Base-by-base conservation (phyloP, 495 filamentous ascomycete species). In the Podospora tetraspora region DNA sequence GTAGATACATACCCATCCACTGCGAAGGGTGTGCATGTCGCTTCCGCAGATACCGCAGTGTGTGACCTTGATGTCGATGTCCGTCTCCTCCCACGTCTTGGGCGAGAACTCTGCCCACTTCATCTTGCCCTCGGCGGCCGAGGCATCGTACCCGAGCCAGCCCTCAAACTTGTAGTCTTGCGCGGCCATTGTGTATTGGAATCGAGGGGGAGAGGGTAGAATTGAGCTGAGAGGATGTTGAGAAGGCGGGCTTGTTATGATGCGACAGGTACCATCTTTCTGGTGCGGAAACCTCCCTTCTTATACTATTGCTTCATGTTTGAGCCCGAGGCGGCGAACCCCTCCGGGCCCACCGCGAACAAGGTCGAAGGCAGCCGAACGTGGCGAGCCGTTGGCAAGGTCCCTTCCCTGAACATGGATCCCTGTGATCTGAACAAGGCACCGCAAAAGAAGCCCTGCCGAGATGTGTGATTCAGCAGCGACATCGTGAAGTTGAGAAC, bases 41-140 rank as follows among this genome's bases (percentile, higher is more conserved):
- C 84, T 84, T 32, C 91, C 92, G 78, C 93, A 96, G 72, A 97
- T 87, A 62, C 92, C 91, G 76, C 92, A 95, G 80, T 96, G 92
- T 0, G 90, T 84, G 69, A 97, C 82, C 74, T 88, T 82, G 69
- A 92, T 91, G 74, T 92, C 89, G 61, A 96, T 83, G 77, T 96
- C 92, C 68, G 85, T 90, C 71, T 90, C 87, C 25, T 88, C 84
- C 84, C 90, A 95, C 13, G 86, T 82, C 81, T 96, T 97, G 3
- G 92, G 91, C 68, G 88, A 84, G 77, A 87, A 96, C 69, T 85
- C 80, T 68, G 85, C 83, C 87, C 88, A 93, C 56, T 81, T 79
- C 76, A 96, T 88, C 16, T 93, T 90, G 61, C 87, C 90, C 24
- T 91, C 80, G 57, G 84, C 84, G 32, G 87, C 77, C 12, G 84